A percentile compares a stretch with the other conserved stretches of the same genome.
Evolutionary conservation across 2,329 filamentous ascomycete species (phyloP).

Genomic region (Neofusicoccum kwambonambiense): DNA sequence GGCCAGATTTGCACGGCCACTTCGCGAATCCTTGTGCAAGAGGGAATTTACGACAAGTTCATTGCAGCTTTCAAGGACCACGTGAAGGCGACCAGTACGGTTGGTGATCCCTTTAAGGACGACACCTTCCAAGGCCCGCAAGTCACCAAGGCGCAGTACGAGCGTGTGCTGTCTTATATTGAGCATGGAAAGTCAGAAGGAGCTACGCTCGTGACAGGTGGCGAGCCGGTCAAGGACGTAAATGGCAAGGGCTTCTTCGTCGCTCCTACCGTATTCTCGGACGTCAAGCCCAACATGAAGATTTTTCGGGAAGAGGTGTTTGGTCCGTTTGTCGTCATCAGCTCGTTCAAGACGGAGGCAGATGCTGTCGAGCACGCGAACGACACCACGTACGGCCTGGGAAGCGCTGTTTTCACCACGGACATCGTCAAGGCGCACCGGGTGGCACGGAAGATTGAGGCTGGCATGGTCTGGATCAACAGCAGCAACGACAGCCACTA

Average conservation of each 20-base stretch:
- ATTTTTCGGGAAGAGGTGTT: constrained; percentile 62
- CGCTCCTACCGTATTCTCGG: constrained; percentile 58
- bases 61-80: constrained; percentile 46
- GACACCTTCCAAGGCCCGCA: constrained; percentile 58
- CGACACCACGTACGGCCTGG: constrained; percentile 51
- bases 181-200: constrained; percentile 55
- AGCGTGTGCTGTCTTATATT: constrained; percentile 58
- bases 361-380: constrained; percentile 51
- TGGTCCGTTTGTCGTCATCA: constrained; percentile 61
- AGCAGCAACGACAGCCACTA: constrained; percentile 31
- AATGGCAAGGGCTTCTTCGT: constrained; percentile 55
- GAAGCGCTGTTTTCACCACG: constrained; percentile 53
- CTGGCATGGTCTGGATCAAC: constrained; percentile 56
- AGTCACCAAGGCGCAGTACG: constrained; percentile 65
- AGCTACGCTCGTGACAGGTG: constrained; percentile 53
- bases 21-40: constrained; percentile 62
- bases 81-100: constrained; percentile 41
- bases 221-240: constrained; percentile 36
- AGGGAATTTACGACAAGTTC: constrained; percentile 59
- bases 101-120: constrained; percentile 33
- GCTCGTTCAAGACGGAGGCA: constrained; percentile 60
- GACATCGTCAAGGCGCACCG: constrained; percentile 47
- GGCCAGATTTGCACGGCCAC: constrained; percentile 47
- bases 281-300: constrained; percentile 55
- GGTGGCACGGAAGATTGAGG: constrained; percentile 46